These are phyloP conservation scores for Penicillium sp. DNA, from an alignment of 2,329 filamentous ascomycete species.

Conservation along the genomic window DNA sequence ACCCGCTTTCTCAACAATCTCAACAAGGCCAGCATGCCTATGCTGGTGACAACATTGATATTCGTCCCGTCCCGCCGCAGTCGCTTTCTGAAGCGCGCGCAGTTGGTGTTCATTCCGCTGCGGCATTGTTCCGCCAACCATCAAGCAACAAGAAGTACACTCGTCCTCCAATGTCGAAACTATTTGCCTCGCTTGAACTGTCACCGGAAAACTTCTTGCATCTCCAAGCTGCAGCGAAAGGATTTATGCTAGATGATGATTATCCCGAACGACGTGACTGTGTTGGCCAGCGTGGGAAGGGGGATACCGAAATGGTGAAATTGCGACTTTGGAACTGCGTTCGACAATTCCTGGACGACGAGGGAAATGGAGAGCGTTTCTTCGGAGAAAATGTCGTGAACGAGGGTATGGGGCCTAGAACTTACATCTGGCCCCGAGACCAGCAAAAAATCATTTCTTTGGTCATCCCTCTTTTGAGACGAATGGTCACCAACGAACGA, in stretches of 20 bases:
- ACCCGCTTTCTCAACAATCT: conserved; percentile 34
- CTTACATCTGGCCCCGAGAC: conserved; percentile 61
- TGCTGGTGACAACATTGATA: conserved; percentile 42
- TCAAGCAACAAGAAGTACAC: conserved; percentile 62
- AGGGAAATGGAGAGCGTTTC: conserved; percentile 59
- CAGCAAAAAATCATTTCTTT: conserved; percentile 62
- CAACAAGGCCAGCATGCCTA: conserved; percentile 37
- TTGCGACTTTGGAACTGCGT: conserved; percentile 63
- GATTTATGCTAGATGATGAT: conserved; percentile 62
- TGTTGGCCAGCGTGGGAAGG: conserved; percentile 62
- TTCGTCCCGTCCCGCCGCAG: conserved; percentile 46
- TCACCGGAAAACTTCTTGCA: conserved; percentile 63
- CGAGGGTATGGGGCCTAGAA: conserved; percentile 46
- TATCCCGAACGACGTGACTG: conserved; percentile 63
- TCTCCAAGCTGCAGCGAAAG: conserved; percentile 61
- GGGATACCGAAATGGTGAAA: conserved; percentile 63
- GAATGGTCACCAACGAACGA: conserved; percentile 66
- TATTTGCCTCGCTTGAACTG: conserved; percentile 62
- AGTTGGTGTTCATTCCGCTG: conserved; percentile 60
- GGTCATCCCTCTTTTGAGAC: conserved; percentile 61
- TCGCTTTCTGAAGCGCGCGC: conserved; percentile 54
- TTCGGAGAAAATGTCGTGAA: conserved; percentile 57
- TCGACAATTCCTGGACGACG: conserved; percentile 58
- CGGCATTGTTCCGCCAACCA: conserved; percentile 59
- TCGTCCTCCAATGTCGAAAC: conserved; percentile 63